Base-by-base conservation (phyloP, 2,329 filamentous ascomycete genomes). In the Claviceps cyperi region DNA sequence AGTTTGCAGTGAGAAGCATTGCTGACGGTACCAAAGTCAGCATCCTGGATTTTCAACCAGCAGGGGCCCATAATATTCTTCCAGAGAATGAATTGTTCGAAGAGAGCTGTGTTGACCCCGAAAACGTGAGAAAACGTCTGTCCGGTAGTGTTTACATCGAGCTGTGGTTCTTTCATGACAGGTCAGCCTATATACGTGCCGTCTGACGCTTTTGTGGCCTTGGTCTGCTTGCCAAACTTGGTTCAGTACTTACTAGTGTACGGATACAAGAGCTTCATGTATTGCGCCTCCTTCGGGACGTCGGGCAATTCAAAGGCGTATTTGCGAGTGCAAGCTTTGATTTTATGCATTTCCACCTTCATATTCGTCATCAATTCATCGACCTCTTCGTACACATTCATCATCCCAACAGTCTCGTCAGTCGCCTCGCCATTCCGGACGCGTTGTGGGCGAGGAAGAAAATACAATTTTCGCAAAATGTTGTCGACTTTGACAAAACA, bases 41-140 rank as follows among this genome's bases (percentile, higher is more conserved):
- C 86, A 56, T 85, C 83, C 56, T 89, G 78, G 50, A 98, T 92
- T 62, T 84, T 90, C 44, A 98, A 77, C 92, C 92, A 98, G 65
- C 92, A 97, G 32, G 92, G 92, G 1, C 92, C 92, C 91, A 96
- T 98, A 58, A 98, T 86, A 62, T 95, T 94, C 70, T 96, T 97
- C 86, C 90, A 96, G 5, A 98, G 75, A 19, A 98, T 92, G 62
- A 98, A 98, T 59, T 98, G 92, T 67, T 98, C 92, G 59, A 98
- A 98, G 0, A 98, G 74, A 1, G 87, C 81, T 0, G 92, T 98
- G 64, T 92, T 95, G 51, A 85, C 84, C 28, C 94, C 92, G 58
- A 98, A 98, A 22, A 95, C 83, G 56, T 87, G 86, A 1, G 91
- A 96, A 62, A 91, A 98, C 0, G 92, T 97, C 64, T 94, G 82